Evolutionary conservation across 225 moss, liverwort and hornwort species (phyloP), one percentile per base, ranked within the genome.

Genomic region (Rhytidiadelphus loreus): DNA sequence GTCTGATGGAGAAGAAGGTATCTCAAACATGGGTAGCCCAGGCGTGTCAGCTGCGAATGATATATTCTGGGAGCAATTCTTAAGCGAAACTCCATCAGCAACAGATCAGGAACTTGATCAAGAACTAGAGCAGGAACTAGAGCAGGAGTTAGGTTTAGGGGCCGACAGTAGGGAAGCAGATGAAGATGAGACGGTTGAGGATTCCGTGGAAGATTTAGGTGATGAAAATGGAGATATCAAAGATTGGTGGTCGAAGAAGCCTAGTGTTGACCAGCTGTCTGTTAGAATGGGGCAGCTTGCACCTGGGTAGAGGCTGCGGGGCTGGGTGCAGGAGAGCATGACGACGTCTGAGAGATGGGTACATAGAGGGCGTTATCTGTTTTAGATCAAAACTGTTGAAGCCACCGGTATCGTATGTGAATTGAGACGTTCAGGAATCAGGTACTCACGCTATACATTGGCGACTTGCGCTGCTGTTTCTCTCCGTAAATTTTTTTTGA

Each of bases 11-110:
- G 94, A 94, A 81, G 93, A 94, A 63, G 90, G 80, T 57, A 89
- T 91, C 29, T 92, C 85, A 29, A 91, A 86, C 77, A 83, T 91
- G 78, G 95, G 88, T 69, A 94, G 93, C 61, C 93, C 94, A 50
- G 93, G 79, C 56, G 81, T 90, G 37, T 93, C 95, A 48, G 89
- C 85, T 58, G 89, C 91, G 18, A 98, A 97, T 86, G 97, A 98
- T 65, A 91, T 93, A 33, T 98, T 98, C 85, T 98, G 98, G 98
- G 97, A 98, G 93, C 97, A 97, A 76, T 98, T 97, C 75, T 80
- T 98, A 63, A 89, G 91, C 37, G 97, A 93, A 21, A 94, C 89
- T 85, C 91, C 94, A 53, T 94, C 94, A 29, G 95, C 90, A 50
- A 81, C 89, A 85, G 94, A 93, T 76, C 90, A 94, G 29, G 95